phyloP scores from a whole-genome alignment of 495 filamentous ascomycete species.

The Penicillium desertorum region DNA sequence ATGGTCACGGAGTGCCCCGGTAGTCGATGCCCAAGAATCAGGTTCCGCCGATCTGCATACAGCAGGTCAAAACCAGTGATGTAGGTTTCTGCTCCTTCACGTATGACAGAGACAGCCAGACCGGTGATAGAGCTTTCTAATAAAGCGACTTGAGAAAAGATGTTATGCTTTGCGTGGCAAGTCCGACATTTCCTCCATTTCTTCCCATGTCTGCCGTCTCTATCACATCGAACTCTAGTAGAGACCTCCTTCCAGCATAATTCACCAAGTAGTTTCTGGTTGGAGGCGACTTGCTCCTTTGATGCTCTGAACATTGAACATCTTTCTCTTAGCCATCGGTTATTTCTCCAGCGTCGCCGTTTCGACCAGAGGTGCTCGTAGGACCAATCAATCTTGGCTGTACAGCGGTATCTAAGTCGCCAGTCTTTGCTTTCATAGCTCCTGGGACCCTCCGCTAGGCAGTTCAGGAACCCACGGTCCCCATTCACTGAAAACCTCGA shows the following conservation, averaged over 20 bases:
- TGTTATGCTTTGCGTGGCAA: background rate
- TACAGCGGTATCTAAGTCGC: conserved; percentile 1
- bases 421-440: background rate
- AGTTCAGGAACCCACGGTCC: conserved; percentile 5
- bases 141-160: background rate
- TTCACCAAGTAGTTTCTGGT: background rate
- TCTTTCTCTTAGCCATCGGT: background rate
- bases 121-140: background rate
- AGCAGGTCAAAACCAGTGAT: conserved; percentile 5
- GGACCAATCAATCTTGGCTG: background rate
- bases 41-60: background rate
- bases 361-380: background rate
- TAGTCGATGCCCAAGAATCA: conserved; percentile 3
- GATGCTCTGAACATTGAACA: background rate
- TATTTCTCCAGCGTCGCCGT: background rate
- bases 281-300: background rate
- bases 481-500: background rate
- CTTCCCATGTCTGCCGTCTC: too few relatives aligned
- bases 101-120: background rate
- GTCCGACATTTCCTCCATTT: background rate
- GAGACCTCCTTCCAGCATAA: background rate
- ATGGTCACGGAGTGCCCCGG: conserved; percentile 1
- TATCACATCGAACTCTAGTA: background rate
- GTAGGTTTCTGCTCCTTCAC: background rate
- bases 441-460: background rate